Base-by-base conservation (phyloP, 352 stramenopile genomes). In the Globisporangium echinulatum region DNA sequence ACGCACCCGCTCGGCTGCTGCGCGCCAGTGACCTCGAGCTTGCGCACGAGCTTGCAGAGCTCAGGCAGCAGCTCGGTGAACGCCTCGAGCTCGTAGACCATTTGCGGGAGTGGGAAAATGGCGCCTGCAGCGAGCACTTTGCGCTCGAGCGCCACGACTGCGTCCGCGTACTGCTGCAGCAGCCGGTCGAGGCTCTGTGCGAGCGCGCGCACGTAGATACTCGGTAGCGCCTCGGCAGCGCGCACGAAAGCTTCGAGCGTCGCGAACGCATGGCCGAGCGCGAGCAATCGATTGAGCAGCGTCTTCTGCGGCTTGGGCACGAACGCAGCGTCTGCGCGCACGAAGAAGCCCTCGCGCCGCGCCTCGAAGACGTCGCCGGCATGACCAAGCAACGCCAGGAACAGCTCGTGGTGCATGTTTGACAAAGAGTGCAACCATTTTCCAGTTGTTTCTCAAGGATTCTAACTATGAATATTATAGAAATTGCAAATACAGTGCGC, bases 371-470 rank as follows among this genome's bases (percentile, higher is more conserved):
- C 69, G 72, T 87, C 82, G 59, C 82, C 79, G 0, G 75, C 62
- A 54, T 86, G 77, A 8, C 82, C 82, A 48, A 91, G 68, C 60
- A 91, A 64, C 61, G 82, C 82, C 56, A 91, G 69, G 66, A 91
- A 86, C 38, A 91, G 73, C 63, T 91, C 82, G 66, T 91, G 82
- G 62, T 88, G 82, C 82, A 91, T 91, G 6, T 7, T 61, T 25
- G 19, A 25, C 19, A 19, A 19, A 25, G 19, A 2, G 19, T 25
- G 19, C 19, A 25, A 25, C 19, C 38, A 19, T 59, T 42, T 42
- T n/a, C 19, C 25, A 57, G 19, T 54, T 47, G 42, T 44, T 44
- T 3, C 1, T 44, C 11, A 2, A 25, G 19, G 19, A 44, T 44
- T 38, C 49, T 13, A 53, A 39, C 8, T 25, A 51, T 44, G 17